Base-by-base conservation (phyloP, 2,329 filamentous ascomycete genomes). In the Aphanocladium album region DNA sequence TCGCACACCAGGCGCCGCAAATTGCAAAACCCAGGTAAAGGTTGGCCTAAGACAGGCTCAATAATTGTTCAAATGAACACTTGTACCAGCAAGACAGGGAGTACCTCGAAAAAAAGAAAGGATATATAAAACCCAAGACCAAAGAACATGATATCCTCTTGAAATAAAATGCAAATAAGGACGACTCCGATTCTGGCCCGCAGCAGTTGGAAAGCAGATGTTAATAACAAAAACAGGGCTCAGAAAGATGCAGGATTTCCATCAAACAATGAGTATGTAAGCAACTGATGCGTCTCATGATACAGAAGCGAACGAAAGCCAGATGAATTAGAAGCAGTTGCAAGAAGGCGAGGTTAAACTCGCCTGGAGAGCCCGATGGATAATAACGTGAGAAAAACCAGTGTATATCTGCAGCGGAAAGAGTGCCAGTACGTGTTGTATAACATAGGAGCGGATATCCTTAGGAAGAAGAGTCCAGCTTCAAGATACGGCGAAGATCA, bases 401-500 rank as follows among this genome's bases (percentile, higher is more conserved):
- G 41, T 7, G 12, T 30, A 56, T 27, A 35, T 35, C 54, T n/a
- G 12, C 19, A 17, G 23, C 25, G 55, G 25, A 33, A 11, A 43
- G n/a, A 37, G 30, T 37, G 27, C 30, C 21, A n/a, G 43, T 47
- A 47, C 43, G 43, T 11, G 7, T 16, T 57, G 54, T 39, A 49
- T 19, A 21, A 39, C 21, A 21, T 39, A 5, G 19, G 4, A 51
- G 56, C 46, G 43, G 21, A 23, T 35, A 35, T 43, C 30, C n/a
- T 25, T 41, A 58, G 37, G 56, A 58, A 37, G 49, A 27, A 53
- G 57, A 64, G 23, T 69, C 68, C 19, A 78, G 62, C 62, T 83
- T 84, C 62, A 85, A 73, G 58, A 84, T 78, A 61, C 80, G 77
- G 52, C 81, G 77, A 60, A 85, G 77, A 64, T 77, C 77, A 55